A percentile compares a stretch with the other conserved stretches of the same genome.
Evolutionary conservation across 2,329 filamentous ascomycete species (phyloP).

Genomic region (Pezicula radicicola): DNA sequence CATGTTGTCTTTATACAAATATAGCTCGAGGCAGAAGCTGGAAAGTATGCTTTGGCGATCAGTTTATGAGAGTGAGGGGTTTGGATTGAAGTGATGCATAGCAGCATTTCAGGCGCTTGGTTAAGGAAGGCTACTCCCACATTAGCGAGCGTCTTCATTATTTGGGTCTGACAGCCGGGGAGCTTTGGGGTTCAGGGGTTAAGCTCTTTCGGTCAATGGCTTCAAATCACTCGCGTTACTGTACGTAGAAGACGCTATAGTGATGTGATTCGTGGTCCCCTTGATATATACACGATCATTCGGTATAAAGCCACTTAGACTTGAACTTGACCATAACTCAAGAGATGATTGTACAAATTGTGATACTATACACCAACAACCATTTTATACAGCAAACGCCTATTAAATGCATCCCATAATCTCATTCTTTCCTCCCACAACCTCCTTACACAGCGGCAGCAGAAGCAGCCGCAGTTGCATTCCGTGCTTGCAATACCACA

Average conservation of each 20-base stretch:
- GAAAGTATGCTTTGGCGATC: slow-evolving; percentile 77
- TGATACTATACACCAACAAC: neutral
- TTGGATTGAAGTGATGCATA: slow-evolving; percentile 71
- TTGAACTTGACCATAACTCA: no score
- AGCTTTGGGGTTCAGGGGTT: neutral
- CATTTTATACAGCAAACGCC: slow-evolving; percentile 17
- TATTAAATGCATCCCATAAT: slow-evolving; percentile 2
- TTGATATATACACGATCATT: neutral
- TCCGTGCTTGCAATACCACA: slow-evolving; percentile 52
- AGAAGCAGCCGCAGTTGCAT: slow-evolving; percentile 4
- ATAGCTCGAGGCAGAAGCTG: slow-evolving; percentile 62
- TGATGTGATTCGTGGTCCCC: neutral
- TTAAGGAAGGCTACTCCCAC: neutral
- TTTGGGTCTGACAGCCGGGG: no score
- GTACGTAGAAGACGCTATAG: neutral
- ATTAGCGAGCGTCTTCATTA: neutral
- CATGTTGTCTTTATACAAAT: slow-evolving; percentile 73
- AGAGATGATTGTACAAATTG: neutral
- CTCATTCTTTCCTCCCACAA: neutral
- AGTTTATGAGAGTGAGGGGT: slow-evolving; percentile 87
- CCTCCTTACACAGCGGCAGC: neutral
- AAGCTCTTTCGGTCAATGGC: neutral
- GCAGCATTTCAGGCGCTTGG: neutral
- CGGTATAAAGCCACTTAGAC: neutral
- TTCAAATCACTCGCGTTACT: neutral